Base-by-base conservation (phyloP, 2,329 filamentous ascomycete species). In the Aspergillus sp. region DNA sequence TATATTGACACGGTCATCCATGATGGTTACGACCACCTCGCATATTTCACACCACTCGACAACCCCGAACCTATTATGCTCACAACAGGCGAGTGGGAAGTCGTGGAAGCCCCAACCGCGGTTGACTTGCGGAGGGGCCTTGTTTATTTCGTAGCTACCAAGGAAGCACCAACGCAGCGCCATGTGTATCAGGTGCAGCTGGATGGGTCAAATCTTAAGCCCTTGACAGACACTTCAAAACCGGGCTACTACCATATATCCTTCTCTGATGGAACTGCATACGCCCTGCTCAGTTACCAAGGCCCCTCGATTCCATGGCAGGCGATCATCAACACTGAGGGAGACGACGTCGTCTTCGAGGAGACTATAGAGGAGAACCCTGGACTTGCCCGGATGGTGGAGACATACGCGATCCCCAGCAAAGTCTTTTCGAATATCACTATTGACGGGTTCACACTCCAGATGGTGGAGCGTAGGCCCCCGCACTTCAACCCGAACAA, bases 1-100 rank as follows among this genome's bases (percentile, higher is more conserved):
- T 99, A 99, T 65, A 86, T 99, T 56, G 94, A 99, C 70, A 91
- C 88, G 0, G 78, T 97, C 53, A 88, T 97, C 50, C 80, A 95
- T 65, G 82, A 95, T 17, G 87, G 91, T 50, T 90, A 89, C 61
- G 90, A 97, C 61, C 94, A 99, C 63, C 76, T 99, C 47, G 94
- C 88, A 0, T 97, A 97, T 73, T 99, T 96, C 67, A 86, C 87
- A 0, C 93, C 94, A 2, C 73, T 97, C 48, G 89, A 97, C 61
- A 92, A 86, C 61, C 78, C 88, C 0, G 77, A 88, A n/a, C 92
- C 94, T 5, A 75, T 89, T 44, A 84, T 95, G 78, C 83, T 99
- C 38, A 99, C 94, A 0, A 85, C 88, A 35, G 94, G 94, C 4
- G 71, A 87, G 30, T 99, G 93, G 92, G 95, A 99, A 70, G 93